A percentile compares a stretch with the other conserved stretches of the same genome.
phyloP scores from a whole-genome alignment of 2,329 filamentous ascomycete species.

The Tolypocladium cylindrosporum region DNA sequence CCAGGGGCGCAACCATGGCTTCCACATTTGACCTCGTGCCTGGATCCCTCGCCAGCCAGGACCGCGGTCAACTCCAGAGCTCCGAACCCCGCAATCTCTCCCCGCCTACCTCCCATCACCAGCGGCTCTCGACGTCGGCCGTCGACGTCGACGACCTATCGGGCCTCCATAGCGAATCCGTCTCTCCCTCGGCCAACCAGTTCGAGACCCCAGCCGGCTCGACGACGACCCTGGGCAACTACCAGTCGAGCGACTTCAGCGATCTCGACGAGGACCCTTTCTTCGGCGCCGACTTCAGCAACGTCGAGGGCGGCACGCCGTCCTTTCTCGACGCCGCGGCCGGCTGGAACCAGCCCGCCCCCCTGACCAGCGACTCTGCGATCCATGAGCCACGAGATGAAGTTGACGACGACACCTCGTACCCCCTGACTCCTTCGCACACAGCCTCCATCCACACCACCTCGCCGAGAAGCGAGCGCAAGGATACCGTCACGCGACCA shows the following conservation, averaged over 20 bases:
- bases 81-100: conserved; percentile 21
- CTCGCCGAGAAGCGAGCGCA: conserved; percentile 27
- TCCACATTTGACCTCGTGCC: conserved; percentile 31
- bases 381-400: conserved; percentile 4
- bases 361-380: conserved; percentile 3
- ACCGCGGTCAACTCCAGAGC: conserved; percentile 20
- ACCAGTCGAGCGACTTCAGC: conserved; percentile 39
- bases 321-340: conserved; percentile 31
- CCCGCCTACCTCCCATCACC: conserved; percentile 12
- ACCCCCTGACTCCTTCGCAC: conserved; percentile 42
- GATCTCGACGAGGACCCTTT: conserved; percentile 40
- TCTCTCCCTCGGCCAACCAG: conserved; percentile 18
- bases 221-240: conserved; percentile 34
- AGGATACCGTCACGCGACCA: conserved; percentile 13
- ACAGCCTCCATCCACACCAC: conserved; percentile 38
- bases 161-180: conserved; percentile 20
- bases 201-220: conserved; percentile 41
- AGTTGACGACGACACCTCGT: conserved; percentile 15
- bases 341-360: conserved; percentile 11
- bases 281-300: conserved; percentile 38
- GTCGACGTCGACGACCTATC: conserved; percentile 30
- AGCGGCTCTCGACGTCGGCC: conserved; percentile 18
- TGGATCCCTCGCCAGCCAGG: conserved; percentile 27
- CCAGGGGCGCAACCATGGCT: conserved; percentile 26
- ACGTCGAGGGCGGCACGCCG: conserved; percentile 28